Evolutionary conservation across 257 asterid species (phyloP).

Genomic region (Solanum verrucosum): DNA sequence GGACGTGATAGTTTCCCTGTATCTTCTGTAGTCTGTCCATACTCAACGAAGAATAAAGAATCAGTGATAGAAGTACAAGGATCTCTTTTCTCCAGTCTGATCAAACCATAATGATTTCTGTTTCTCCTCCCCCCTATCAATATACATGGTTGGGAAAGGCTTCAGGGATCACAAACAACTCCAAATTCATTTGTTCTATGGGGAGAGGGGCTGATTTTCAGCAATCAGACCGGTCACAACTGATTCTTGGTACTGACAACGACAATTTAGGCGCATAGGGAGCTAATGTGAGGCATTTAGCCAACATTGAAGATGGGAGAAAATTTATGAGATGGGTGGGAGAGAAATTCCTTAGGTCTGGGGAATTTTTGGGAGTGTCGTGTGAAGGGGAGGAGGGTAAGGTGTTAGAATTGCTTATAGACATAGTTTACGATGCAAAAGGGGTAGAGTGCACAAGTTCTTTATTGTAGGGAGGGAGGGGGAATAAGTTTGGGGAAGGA

Average conservation of each 20-base stretch:
- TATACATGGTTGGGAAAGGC: background rate
- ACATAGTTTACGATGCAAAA: background rate
- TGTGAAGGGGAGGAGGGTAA: background rate
- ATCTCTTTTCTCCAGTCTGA: background rate
- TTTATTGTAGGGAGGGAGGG: background rate
- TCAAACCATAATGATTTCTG: background rate
- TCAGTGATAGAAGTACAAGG: background rate
- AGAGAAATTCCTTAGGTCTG: background rate
- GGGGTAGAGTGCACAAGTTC: background rate
- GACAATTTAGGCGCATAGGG: background rate
- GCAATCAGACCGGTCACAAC: background rate
- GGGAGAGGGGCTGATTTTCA: background rate
- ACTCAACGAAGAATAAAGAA: background rate
- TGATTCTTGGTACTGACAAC: background rate
- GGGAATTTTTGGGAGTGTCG: background rate
- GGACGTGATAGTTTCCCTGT: background rate
- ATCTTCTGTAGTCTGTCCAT: background rate
- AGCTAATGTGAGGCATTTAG: background rate
- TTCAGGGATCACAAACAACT: background rate
- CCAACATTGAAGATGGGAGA: background rate
- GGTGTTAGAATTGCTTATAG: background rate
- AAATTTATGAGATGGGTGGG: background rate
- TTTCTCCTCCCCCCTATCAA: background rate
- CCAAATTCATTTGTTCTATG: background rate
- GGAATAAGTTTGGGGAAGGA: background rate